phyloP scores from a whole-genome alignment of 208 protist genomes.

The Blechomonas ayalai region DNA sequence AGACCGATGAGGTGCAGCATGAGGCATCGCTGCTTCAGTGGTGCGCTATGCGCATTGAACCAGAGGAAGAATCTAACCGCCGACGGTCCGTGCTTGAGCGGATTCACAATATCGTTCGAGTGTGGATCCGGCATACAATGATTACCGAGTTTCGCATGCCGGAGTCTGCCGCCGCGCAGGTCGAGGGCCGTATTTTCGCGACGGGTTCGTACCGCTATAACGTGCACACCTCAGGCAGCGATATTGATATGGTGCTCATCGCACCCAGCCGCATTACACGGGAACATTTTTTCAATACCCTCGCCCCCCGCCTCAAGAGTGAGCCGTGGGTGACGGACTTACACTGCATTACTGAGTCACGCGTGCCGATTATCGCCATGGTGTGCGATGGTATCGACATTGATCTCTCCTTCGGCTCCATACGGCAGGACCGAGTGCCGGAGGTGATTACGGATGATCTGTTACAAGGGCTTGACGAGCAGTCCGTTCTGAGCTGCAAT shows the following conservation, averaged over 20 bases:
- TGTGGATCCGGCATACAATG: constrained; percentile 83
- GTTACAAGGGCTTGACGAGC: constrained; percentile 91
- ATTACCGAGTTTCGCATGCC: constrained; percentile 88
- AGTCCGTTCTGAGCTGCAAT: constrained; percentile 93
- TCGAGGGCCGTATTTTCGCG: constrained; percentile 94
- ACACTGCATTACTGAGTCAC: constrained; percentile 90
- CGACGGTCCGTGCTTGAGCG: constrained; percentile 76
- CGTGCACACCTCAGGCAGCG: constrained; percentile 92
- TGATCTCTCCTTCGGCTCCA: constrained; percentile 94
- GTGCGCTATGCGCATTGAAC: constrained; percentile 75
- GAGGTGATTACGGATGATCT: constrained; percentile 92
- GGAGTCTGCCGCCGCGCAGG: constrained; percentile 70
- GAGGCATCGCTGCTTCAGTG: constrained; percentile 59
- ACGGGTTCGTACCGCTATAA: constrained; percentile 98
- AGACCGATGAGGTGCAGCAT: constrained; percentile 58
- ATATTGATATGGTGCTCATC: constrained; percentile 97
- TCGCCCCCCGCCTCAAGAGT: constrained; percentile 72
- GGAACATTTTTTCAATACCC: constrained; percentile 92
- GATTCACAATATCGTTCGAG: constrained; percentile 74
- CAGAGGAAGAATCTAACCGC: constrained; percentile 81
- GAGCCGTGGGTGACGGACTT: constrained; percentile 79
- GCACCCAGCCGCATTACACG: constrained; percentile 88
- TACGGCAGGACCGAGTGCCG: constrained; percentile 83
- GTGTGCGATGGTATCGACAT: constrained; percentile 94
- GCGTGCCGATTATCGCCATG: constrained; percentile 96